Evolutionary conservation across 441 rosid species (phyloP).

Genomic region (Adansonia grandidieri): DNA sequence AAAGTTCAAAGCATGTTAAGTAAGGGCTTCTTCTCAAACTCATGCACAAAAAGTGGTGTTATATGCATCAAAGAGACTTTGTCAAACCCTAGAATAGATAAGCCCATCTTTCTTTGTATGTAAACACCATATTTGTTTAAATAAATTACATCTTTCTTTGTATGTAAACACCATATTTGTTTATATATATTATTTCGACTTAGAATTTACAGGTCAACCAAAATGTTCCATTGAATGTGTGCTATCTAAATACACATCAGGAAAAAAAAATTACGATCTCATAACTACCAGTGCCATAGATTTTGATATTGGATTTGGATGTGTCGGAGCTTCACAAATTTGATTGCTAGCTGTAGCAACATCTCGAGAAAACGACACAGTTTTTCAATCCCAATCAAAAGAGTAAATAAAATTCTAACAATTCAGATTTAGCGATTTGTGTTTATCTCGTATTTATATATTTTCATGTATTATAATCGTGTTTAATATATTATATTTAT

Average conservation of each 20-base stretch:
- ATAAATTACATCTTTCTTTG: not conserved
- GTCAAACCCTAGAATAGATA: not conserved
- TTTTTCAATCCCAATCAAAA: not conserved
- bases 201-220: not conserved
- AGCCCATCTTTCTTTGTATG: not conserved
- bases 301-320: not conserved
- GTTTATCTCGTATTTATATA: too few species aligned
- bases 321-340: not conserved
- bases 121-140: too few species aligned
- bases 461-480: too few species aligned
- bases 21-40: too few species aligned
- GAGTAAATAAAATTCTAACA: too few species aligned
- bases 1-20: too few species aligned
- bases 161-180: not conserved
- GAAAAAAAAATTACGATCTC: constrained; percentile 1
- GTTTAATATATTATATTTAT: too few species aligned
- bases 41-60: too few species aligned
- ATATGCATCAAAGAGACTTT: too few species aligned
- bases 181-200: not conserved
- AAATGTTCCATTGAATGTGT: not conserved
- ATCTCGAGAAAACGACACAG: not conserved
- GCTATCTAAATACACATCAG: not conserved
- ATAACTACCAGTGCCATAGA: constrained; percentile 3
- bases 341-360: not conserved
- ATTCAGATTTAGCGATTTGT: too few species aligned